Evolutionary conservation across 2,329 filamentous ascomycete species (phyloP), one percentile per base, ranked within the genome.

Genomic region (Akanthomyces lecanii): DNA sequence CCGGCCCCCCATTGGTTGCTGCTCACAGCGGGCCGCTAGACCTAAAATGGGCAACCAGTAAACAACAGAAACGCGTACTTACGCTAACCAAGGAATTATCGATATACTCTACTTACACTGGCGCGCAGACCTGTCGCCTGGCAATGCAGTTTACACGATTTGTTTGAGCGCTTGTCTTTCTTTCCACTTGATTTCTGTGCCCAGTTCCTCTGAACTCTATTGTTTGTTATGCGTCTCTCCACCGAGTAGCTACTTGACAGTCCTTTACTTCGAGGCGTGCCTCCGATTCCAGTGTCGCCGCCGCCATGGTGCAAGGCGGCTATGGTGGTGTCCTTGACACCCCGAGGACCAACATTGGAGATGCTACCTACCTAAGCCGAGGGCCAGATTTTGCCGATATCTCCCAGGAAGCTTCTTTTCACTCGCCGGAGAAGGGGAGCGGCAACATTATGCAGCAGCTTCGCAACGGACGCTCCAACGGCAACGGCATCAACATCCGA

Each of bases 401-500:
- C 68, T 96, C 92, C 59, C 89, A 92, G 70, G 92, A 96, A 73
- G 87, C 91, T 63, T 95, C 94, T 1, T 97, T 97, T 69, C 86
- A 88, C 63, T 92, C 91, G 36, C 93, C 90, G 28, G 85, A 82
- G 33, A 93, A 91, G 75, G 74, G 78, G 12, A 74, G 71, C 45
- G 75, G 71, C 51, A 91, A 95, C 69, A 78, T 97, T 28, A 79
- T 96, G 54, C 87, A 89, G 66, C 87, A 90, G 66, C 82, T 95
- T 71, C 86, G 87, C 68, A 89, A 90, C 74, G 86, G 86, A 67
- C 82, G 82, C 67, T 78, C 79, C 65, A 82, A 76, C 69, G 82
- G 75, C 53, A 82, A 76, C 69, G 82, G 75, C 53, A 77, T 82
- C 69, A 88, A 77, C 72, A 77, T 92, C 66, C 83, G 85, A 70